These are phyloP conservation scores for Manihot esculenta DNA, from an alignment of 441 rosid genomes.

Conservation along the genomic window DNA sequence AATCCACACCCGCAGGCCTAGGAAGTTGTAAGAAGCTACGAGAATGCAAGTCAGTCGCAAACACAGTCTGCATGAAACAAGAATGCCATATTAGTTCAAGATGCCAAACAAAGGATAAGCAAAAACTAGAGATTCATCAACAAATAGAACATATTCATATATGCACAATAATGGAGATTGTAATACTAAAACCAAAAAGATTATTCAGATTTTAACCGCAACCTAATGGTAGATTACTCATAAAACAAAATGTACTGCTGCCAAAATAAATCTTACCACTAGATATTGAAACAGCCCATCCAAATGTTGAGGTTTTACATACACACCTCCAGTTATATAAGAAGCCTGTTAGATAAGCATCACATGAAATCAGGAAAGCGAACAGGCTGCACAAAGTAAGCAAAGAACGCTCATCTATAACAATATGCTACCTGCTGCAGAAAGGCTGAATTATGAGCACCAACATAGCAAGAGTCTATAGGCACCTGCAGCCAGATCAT, in stretches of 20 bases:
- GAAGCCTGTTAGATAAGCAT: conserved; percentile 64
- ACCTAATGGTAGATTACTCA: not conserved
- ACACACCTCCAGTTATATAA: conserved; percentile 86
- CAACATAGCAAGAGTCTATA: conserved; percentile 86
- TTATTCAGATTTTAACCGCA: not conserved
- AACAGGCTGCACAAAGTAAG: conserved; percentile 3
- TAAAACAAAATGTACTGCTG: not conserved
- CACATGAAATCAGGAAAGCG: conserved; percentile 23
- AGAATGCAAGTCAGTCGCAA: conserved; percentile 89
- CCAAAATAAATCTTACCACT: conserved; percentile 46
- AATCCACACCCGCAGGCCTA: conserved; percentile 91
- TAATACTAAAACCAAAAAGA: not conserved
- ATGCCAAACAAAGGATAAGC: not conserved
- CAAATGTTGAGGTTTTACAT: conserved; percentile 83
- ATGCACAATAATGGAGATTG: not conserved
- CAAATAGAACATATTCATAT: not conserved
- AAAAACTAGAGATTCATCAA: not conserved
- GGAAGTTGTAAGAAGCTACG: conserved; percentile 86
- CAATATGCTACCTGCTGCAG: conserved; percentile 74
- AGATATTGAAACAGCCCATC: conserved; percentile 90
- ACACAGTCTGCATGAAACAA: conserved; percentile 66
- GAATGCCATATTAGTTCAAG: conserved; percentile 7
- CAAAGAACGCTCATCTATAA: conserved; percentile 3
- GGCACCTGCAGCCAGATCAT: conserved; percentile 61
- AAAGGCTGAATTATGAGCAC: conserved; percentile 86